Conservation (phyloP, 2,329 filamentous ascomycete species). For the Cyphellophora attinorum region DNA sequence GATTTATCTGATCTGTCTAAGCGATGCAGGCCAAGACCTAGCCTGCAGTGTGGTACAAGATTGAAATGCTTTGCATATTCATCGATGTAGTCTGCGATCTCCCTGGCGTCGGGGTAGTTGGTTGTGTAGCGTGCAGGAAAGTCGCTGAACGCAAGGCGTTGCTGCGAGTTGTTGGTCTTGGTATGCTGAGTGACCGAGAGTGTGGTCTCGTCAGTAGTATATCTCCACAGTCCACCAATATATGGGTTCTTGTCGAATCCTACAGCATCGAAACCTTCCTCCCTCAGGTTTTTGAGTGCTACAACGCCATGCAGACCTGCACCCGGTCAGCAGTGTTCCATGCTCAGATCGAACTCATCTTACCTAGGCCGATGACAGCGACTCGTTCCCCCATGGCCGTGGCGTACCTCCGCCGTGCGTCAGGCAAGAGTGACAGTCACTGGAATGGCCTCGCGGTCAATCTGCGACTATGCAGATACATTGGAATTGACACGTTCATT, state of each 20-base stretch:
- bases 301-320: constrained; percentile 26
- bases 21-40: constrained; percentile 6
- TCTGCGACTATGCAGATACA: too few relatives aligned
- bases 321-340: background rate
- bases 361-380: background rate
- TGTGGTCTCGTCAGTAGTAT: constrained; percentile 22
- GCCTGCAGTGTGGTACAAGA: constrained; percentile 8
- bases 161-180: constrained; percentile 3
- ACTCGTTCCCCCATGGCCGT: background rate
- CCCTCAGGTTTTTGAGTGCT: constrained; percentile 33
- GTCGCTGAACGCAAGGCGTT: constrained; percentile 6
- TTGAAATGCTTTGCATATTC: constrained; percentile 12
- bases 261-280: constrained; percentile 35
- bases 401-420: background rate
- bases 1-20: constrained; percentile 6
- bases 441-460: too few relatives aligned
- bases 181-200: background rate
- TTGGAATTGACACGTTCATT: too few relatives aligned
- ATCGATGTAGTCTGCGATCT: constrained; percentile 12
- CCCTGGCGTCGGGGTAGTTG: constrained; percentile 7
- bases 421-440: too few relatives aligned
- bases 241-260: constrained; percentile 34
- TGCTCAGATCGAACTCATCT: background rate
- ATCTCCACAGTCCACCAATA: constrained; percentile 37
- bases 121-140: constrained; percentile 11